Conservation (phyloP, 2,329 filamentous ascomycete species). For the Lachnellula subtilissima region DNA sequence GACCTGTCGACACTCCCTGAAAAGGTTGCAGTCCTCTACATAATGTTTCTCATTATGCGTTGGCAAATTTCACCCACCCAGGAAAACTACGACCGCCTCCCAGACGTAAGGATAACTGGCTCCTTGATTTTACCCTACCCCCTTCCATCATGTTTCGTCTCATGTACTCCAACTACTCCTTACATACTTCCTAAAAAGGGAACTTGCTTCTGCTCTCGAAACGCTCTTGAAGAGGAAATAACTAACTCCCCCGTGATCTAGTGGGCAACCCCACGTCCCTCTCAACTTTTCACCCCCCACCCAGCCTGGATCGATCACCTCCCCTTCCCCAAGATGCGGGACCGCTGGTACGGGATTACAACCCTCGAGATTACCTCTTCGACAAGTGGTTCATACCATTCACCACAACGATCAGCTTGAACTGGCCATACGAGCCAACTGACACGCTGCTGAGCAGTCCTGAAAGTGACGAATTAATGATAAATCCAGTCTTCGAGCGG, state of each 20-base stretch:
- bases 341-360: slow-evolving; percentile 52
- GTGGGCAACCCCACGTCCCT: slow-evolving; percentile 63
- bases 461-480: slow-evolving; percentile 61
- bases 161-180: no score
- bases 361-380: slow-evolving; percentile 54
- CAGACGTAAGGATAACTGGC: slow-evolving; percentile 36
- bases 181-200: no score
- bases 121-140: no score
- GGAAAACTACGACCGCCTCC: slow-evolving; percentile 74
- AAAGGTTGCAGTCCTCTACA: slow-evolving; percentile 73
- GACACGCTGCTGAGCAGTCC: slow-evolving; percentile 60
- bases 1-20: slow-evolving; percentile 75
- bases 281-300: slow-evolving; percentile 64
- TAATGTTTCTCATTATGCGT: slow-evolving; percentile 82
- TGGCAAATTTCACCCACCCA: slow-evolving; percentile 78
- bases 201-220: no score
- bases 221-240: no score
- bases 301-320: slow-evolving; percentile 80
- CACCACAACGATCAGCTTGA: slow-evolving; percentile 69
- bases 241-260: no score
- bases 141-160: no score
- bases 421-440: slow-evolving; percentile 77
- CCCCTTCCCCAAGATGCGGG: slow-evolving; percentile 74
- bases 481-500: slow-evolving; percentile 82
- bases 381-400: slow-evolving; percentile 81